Base-by-base conservation (phyloP, 257 asterid genomes). In the Oldenlandia corymbosa region DNA sequence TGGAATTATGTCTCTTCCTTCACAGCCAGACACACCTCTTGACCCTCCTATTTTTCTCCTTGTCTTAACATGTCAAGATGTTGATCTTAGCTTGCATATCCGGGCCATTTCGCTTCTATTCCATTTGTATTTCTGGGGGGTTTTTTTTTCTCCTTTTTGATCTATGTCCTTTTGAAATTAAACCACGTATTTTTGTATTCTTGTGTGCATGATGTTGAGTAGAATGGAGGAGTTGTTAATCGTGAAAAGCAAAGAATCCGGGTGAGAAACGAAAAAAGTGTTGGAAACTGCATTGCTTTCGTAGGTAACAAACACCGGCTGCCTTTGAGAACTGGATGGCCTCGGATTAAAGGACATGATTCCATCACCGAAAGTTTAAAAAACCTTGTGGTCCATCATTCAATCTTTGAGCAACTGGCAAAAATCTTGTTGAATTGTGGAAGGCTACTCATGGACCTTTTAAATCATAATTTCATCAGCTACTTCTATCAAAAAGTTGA, bases 311-410 rank as follows among this genome's bases (percentile, higher is more conserved):
- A 60, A 60, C 20, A 17, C 23, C 58, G 34, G 51, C 65, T 28
- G 30, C 43, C 53, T 28, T 45, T 24, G 67, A 43, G 49, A 27
- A 17, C 8, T 42, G 8, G 41, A 60, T 16, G 18, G 27, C 30
- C 45, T 51, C 16, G 12, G 63, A 46, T 21, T 50, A 53, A 5
- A n/a, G 45, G 42, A 65, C 41, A 53, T 17, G 24, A 28, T 58
- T 48, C 57, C 73, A 59, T n/a, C 52, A 36, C 75, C 62, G 72
- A 68, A 70, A 79, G 78, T 73, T 73, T 70, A 62, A 51, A 67
- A 66, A 73, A n/a, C n/a, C n/a, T 62, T 73, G 86, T 84, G 95
- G 91, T 86, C 88, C 88, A 73, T 64, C 64, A 62, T 75, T n/a
- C 78, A 50, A 59, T 67, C 71, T 58, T 69, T 52, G 64, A 67